Evolutionary conservation across 2,329 filamentous ascomycete species (phyloP).

Genomic region (Geosmithia putterillii): DNA sequence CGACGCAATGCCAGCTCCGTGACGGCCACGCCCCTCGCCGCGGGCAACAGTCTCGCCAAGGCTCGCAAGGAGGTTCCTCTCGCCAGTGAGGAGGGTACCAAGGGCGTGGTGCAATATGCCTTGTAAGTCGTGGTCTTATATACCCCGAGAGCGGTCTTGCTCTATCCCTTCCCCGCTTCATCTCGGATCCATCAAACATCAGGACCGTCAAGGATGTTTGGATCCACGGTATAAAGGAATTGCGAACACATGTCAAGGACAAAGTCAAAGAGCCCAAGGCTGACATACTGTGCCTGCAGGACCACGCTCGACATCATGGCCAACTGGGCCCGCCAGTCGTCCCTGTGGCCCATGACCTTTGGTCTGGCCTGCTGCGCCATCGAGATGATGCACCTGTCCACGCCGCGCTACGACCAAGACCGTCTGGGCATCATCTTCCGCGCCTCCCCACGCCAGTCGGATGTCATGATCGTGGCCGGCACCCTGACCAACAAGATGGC

Average conservation of each 20-base stretch:
- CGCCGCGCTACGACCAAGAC: constrained; percentile 81
- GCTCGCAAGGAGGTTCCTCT: constrained; percentile 61
- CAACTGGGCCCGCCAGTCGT: constrained; percentile 78
- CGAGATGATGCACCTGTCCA: constrained; percentile 88
- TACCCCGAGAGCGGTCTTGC: too few relatives aligned
- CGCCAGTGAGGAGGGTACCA: constrained; percentile 66
- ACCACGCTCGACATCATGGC: constrained; percentile 67
- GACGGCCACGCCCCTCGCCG: constrained; percentile 38
- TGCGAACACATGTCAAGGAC: too few relatives aligned
- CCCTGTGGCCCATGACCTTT: constrained; percentile 82
- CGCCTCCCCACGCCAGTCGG: constrained; percentile 74
- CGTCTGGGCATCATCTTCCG: constrained; percentile 84
- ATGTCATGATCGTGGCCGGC: constrained; percentile 89
- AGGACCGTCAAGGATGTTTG: background rate
- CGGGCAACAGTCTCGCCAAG: constrained; percentile 39
- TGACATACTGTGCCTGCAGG: too few relatives aligned
- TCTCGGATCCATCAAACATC: background rate
- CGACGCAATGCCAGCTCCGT: constrained; percentile 49
- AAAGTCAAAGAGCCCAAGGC: too few relatives aligned
- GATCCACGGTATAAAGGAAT: background rate
- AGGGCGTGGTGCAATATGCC: constrained; percentile 74
- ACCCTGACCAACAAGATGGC: constrained; percentile 97
- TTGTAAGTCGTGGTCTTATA: too few relatives aligned
- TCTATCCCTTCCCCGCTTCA: background rate
- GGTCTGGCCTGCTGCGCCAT: constrained; percentile 80